phyloP scores from a whole-genome alignment of 805 yeast species.

The Candida multigemmis region DNA sequence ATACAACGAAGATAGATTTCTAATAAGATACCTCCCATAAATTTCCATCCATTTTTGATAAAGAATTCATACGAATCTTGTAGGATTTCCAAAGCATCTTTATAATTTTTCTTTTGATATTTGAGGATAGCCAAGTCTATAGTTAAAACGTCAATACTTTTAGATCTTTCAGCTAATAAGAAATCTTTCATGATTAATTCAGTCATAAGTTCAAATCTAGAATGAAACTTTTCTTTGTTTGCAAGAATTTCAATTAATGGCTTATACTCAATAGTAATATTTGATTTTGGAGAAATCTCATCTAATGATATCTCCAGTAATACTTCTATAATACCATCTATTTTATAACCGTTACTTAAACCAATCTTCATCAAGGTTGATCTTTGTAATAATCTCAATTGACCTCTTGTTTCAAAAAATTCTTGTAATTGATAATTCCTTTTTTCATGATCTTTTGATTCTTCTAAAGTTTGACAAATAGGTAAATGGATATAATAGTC shows the following conservation, averaged over 20 bases:
- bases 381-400: slow-evolving; percentile 39
- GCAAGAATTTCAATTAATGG: slow-evolving; percentile 8
- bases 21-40: slow-evolving; percentile 57
- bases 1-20: slow-evolving; percentile 65
- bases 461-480: slow-evolving; percentile 15
- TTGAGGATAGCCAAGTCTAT: slow-evolving; percentile 72
- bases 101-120: slow-evolving; percentile 46
- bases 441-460: slow-evolving; percentile 8
- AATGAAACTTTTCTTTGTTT: slow-evolving; percentile 11
- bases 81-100: slow-evolving; percentile 53
- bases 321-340: slow-evolving; percentile 10
- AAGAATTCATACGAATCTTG: slow-evolving; percentile 64
- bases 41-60: slow-evolving; percentile 64
- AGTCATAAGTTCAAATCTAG: slow-evolving; percentile 42
- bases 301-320: slow-evolving; percentile 14
- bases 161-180: slow-evolving; percentile 40
- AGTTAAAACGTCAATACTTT: slow-evolving; percentile 65
- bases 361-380: slow-evolving; percentile 26
- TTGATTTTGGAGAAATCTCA: slow-evolving; percentile 2
- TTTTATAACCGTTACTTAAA: slow-evolving; percentile 8
- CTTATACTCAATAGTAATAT: slow-evolving; percentile 5
- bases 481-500: slow-evolving; percentile 28
- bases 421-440: slow-evolving; percentile 9
- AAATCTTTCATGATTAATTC: slow-evolving; percentile 46
- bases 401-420: slow-evolving; percentile 36